Base-by-base conservation (phyloP, 768 basidiomycete genomes). In the Boletales sp. region DNA sequence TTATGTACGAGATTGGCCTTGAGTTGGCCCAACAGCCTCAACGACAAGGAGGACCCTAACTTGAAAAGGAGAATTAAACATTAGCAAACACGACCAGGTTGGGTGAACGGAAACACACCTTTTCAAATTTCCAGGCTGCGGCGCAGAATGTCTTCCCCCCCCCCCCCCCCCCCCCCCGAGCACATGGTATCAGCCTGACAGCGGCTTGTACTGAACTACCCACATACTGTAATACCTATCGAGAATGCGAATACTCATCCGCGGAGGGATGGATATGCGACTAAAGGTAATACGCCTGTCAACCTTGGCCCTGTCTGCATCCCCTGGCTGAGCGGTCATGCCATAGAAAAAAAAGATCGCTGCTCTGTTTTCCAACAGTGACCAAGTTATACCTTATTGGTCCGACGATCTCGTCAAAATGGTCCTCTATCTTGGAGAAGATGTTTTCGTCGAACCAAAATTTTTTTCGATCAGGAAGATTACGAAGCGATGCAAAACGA, bases 361-460 rank as follows among this genome's bases (percentile, higher is more conserved):
- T 0, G 73, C 71, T 2, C 69, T 74, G 62, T 71, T 77, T 52
- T 67, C 61, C 60, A 64, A 75, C 45, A 73, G 74, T 38, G 59
- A 68, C 44, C 46, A 42, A 0, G 63, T 75, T 2, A 57, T 76
- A 25, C 70, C 72, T 0, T 70, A 71, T 44, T 77, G 74, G 74
- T 65, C 64, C 3, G 47, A 58, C 8, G 59, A 71, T 30, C 57
- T 75, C 34, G 48, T 70, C 41, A 62, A 65, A 50, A 56, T 61
- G 5, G 70, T 75, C 9, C 51, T 60, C 35, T 74, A 70, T 46
- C 64, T 77, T 41, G 76, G 76, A 15, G 40, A 61, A 6, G 69
- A 70, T 35, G 71, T 73, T 33, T 76, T 68, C 44, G 67, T 71
- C n/a, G n/a, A n/a, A n/a, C n/a, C n/a, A n/a, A n/a, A n/a, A n/a